Conservation (phyloP, 2,329 filamentous ascomycete species). For the Trichoderma sp. region DNA sequence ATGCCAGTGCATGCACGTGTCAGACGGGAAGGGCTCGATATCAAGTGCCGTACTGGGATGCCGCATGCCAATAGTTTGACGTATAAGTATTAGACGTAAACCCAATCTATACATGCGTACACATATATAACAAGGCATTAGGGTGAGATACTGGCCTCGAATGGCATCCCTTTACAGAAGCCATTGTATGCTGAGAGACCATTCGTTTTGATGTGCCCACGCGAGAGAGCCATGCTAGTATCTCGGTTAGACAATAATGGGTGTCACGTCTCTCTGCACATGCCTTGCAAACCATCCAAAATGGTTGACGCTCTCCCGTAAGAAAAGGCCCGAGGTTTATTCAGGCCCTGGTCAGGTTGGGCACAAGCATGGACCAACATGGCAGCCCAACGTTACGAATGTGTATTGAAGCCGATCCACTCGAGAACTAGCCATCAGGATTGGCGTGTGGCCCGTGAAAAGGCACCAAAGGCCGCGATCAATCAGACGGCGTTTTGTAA, state of each 20-base stretch:
- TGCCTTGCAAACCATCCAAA: background rate
- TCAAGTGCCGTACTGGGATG: background rate
- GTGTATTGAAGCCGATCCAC: background rate
- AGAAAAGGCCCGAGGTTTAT: conserved; percentile 5
- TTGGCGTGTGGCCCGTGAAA: background rate
- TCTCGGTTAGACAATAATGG: background rate
- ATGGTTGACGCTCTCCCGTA: background rate
- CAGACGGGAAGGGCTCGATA: background rate
- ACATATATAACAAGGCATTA: background rate
- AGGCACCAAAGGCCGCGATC: background rate
- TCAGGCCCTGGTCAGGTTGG: conserved; percentile 15
- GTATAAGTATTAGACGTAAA: background rate
- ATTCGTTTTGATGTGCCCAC: background rate
- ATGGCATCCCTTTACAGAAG: background rate
- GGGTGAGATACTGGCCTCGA: background rate
- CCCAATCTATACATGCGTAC: background rate
- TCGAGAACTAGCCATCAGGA: background rate
- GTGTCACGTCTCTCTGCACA: background rate
- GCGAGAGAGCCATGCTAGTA: background rate
- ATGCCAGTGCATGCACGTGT: conserved; percentile 16
- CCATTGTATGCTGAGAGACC: background rate
- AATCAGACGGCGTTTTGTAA: background rate
- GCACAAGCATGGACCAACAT: background rate
- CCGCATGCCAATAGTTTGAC: background rate
- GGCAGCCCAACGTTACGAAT: conserved; percentile 13